phyloP scores from a whole-genome alignment of 371 early-diverging fungal genomes.

The Parasitella parasitica region DNA sequence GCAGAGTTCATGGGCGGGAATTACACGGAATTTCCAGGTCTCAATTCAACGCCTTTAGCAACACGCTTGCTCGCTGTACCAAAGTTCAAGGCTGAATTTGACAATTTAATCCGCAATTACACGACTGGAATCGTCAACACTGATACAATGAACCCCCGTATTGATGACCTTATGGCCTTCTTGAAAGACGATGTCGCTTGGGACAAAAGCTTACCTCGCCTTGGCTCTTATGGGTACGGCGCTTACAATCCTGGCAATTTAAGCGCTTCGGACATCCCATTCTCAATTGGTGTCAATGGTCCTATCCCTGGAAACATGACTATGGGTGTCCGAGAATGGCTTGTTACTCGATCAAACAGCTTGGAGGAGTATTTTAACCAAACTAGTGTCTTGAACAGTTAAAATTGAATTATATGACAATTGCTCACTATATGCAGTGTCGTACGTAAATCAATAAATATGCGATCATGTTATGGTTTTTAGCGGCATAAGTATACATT shows the following conservation, averaged over 20 bases:
- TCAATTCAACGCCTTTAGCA: constrained; percentile 21
- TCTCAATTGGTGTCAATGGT: constrained; percentile 13
- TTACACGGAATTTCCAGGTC: constrained; percentile 22
- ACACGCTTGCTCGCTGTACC: constrained; percentile 18
- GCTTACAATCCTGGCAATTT: not conserved
- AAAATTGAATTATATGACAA: too few species aligned
- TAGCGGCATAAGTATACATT: too few species aligned
- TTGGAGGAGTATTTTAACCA: not conserved
- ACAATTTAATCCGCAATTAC: constrained; percentile 6
- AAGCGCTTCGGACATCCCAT: not conserved
- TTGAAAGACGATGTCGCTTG: constrained; percentile 28
- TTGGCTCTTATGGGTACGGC: not conserved
- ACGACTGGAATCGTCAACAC: constrained; percentile 8
- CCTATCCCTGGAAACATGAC: not conserved
- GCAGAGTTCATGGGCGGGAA: constrained; percentile 15
- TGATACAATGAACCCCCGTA: not conserved
- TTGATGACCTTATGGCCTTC: constrained; percentile 15
- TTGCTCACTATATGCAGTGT: too few species aligned
- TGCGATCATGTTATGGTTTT: too few species aligned
- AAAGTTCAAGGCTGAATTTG: constrained; percentile 11
- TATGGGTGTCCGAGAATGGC: constrained; percentile 18
- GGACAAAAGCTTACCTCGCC: constrained; percentile 22
- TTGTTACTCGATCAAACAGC: not conserved
- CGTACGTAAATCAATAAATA: too few species aligned
- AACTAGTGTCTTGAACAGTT: not conserved